These are phyloP conservation scores for Aspergillus aculeatus DNA, from an alignment of 2,329 filamentous ascomycete species.

Conservation along the genomic window DNA sequence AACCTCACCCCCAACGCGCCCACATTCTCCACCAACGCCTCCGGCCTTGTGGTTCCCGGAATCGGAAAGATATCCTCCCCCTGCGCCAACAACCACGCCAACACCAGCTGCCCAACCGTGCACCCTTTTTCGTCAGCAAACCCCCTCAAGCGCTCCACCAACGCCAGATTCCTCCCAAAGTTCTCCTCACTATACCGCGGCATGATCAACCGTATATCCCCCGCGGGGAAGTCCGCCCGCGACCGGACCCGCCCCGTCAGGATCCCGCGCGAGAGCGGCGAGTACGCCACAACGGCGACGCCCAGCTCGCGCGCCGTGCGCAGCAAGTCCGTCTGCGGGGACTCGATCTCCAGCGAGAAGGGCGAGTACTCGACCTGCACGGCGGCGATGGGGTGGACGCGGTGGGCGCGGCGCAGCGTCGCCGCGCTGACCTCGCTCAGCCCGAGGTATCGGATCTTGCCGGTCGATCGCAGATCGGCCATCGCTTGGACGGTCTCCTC, in stretches of 20 bases:
- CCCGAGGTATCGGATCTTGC: constrained; percentile 53
- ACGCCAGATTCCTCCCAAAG: constrained; percentile 54
- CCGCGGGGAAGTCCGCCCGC: constrained; percentile 46
- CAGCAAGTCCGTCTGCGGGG: constrained; percentile 49
- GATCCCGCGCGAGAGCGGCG: constrained; percentile 60
- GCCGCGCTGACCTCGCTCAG: constrained; percentile 47
- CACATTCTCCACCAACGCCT: constrained; percentile 2
- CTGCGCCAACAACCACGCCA: constrained; percentile 62
- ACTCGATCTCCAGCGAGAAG: constrained; percentile 51
- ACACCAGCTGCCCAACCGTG: constrained; percentile 57
- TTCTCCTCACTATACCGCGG: constrained; percentile 54
- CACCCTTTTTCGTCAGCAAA: constrained; percentile 56
- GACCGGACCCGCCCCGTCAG: constrained; percentile 53
- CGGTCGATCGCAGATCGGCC: constrained; percentile 45
- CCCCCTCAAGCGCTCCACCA: constrained; percentile 50
- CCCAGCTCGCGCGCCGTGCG: constrained; percentile 59
- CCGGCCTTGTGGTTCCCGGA: constrained; percentile 1
- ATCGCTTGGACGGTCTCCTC: constrained; percentile 47
- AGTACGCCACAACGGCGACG: constrained; percentile 57
- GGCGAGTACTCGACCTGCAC: constrained; percentile 54
- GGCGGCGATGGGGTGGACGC: constrained; percentile 49
- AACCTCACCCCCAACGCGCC: background rate
- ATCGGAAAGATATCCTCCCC: constrained; percentile 7
- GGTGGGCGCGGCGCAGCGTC: constrained; percentile 50
- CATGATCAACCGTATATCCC: constrained; percentile 48